Evolutionary conservation across 352 stramenopile genomes (phyloP).

Genomic region (Globisporangium cylindrosporum): DNA sequence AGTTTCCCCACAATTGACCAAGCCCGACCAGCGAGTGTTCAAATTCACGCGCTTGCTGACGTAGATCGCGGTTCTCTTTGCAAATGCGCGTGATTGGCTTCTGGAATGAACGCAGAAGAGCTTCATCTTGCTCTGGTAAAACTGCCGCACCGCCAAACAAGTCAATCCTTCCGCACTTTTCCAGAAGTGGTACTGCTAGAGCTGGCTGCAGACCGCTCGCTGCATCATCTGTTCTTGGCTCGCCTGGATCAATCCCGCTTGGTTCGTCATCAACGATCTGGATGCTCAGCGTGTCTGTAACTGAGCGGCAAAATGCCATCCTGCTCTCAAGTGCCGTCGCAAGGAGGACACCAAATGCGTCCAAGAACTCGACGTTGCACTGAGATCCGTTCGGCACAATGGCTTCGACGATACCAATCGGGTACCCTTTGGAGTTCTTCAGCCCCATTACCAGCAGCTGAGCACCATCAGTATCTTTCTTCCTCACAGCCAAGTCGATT

Average conservation of each 20-base stretch:
- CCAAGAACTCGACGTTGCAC: constrained; percentile 17
- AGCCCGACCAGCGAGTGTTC: constrained; percentile 1
- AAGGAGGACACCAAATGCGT: constrained; percentile 20
- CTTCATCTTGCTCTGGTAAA: constrained; percentile 11
- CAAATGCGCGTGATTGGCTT: constrained; percentile 11
- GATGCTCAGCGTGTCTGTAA: constrained; percentile 10
- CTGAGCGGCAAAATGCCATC: constrained; percentile 14
- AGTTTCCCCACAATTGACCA: constrained; percentile 5
- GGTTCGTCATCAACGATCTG: constrained; percentile 4
- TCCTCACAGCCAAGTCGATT: constrained; percentile 15
- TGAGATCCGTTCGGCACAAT: constrained; percentile 4
- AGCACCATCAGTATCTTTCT: background rate
- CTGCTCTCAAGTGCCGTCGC: constrained; percentile 18
- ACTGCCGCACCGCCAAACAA: constrained; percentile 15
- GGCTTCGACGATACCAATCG: constrained; percentile 21
- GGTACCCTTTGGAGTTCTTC: background rate
- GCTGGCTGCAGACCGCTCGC: background rate
- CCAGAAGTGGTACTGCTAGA: constrained; percentile 14
- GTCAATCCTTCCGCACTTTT: constrained; percentile 9
- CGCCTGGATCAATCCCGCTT: background rate
- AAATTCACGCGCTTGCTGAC: background rate
- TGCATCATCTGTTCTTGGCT: background rate
- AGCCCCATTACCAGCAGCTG: constrained; percentile 22
- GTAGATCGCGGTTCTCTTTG: background rate
- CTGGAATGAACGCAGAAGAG: constrained; percentile 15